Conservation (phyloP, 75 land plant genomes). For the Larix kaempferi region DNA sequence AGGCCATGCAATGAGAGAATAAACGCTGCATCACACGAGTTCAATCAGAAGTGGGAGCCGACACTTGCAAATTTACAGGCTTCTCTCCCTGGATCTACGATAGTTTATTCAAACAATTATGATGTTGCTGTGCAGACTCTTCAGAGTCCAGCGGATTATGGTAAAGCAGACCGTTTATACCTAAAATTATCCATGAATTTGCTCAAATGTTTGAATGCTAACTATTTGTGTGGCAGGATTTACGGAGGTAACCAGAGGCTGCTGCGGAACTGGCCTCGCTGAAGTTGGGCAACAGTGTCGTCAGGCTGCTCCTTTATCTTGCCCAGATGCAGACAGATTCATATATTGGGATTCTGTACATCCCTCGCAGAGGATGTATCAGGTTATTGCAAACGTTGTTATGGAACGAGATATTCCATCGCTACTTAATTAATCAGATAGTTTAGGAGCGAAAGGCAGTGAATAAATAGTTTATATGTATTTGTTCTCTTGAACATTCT, state of each 20-base stretch:
- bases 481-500: too few species aligned
- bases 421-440: too few species aligned
- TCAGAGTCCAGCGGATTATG: too few species aligned
- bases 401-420: background rate
- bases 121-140: background rate
- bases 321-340: conserved; percentile 26
- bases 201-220: too few species aligned
- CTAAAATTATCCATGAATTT: too few species aligned
- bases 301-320: conserved; percentile 11
- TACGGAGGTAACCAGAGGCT: conserved; percentile 22
- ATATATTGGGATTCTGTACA: conserved; percentile 55
- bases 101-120: conserved; percentile 17
- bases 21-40: conserved; percentile 14
- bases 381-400: conserved; percentile 2
- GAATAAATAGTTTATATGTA: too few species aligned
- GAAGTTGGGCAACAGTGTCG: conserved; percentile 32
- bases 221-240: conserved; percentile 24
- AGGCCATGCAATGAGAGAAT: conserved; percentile 14
- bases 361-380: conserved; percentile 30
- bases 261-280: conserved; percentile 52
- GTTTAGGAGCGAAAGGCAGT: too few species aligned
- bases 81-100: conserved; percentile 18
- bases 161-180: too few species aligned
- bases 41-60: conserved; percentile 7
- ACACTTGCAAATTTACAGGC: background rate